These are phyloP conservation scores for Xanthoconium separans DNA, from an alignment of 1,284 basidiomycete species.

Conservation along the genomic window DNA sequence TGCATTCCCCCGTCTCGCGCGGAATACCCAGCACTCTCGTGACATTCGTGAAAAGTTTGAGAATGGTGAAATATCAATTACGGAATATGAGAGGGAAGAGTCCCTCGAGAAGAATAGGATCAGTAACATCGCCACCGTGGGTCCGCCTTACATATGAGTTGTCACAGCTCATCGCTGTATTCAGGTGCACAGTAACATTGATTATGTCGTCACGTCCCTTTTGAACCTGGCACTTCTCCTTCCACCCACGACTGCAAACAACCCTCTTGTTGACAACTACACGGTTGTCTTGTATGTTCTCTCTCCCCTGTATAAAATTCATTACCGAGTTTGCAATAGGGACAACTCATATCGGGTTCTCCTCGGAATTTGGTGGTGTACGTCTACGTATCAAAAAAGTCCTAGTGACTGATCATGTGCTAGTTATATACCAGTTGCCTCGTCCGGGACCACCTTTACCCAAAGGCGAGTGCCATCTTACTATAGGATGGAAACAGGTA, in stretches of 20 bases:
- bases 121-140: slow-evolving; percentile 81
- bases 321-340: slow-evolving; percentile 33
- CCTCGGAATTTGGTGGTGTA: slow-evolving; percentile 81
- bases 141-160: slow-evolving; percentile 15
- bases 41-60: slow-evolving; percentile 57
- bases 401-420: background rate
- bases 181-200: slow-evolving; percentile 75
- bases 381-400: slow-evolving; percentile 23
- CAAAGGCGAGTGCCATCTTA: slow-evolving; percentile 68
- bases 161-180: slow-evolving; percentile 1
- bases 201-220: slow-evolving; percentile 64
- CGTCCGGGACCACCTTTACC: slow-evolving; percentile 74
- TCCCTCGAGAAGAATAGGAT: slow-evolving; percentile 83
- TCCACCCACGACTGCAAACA: slow-evolving; percentile 49
- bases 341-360: slow-evolving; percentile 76
- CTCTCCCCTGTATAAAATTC: background rate
- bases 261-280: slow-evolving; percentile 74
- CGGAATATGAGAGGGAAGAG: slow-evolving; percentile 74
- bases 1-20: slow-evolving; percentile 77
- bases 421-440: slow-evolving; percentile 75
- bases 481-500: slow-evolving; percentile 80
- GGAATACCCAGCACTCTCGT: slow-evolving; percentile 73
- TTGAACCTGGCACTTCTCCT: slow-evolving; percentile 76
- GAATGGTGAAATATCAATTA: slow-evolving; percentile 54
- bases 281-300: slow-evolving; percentile 56